Evolutionary conservation across 441 rosid genomes (phyloP), one percentile per base, ranked within the genome.

Genomic region (Oxalis stricta): DNA sequence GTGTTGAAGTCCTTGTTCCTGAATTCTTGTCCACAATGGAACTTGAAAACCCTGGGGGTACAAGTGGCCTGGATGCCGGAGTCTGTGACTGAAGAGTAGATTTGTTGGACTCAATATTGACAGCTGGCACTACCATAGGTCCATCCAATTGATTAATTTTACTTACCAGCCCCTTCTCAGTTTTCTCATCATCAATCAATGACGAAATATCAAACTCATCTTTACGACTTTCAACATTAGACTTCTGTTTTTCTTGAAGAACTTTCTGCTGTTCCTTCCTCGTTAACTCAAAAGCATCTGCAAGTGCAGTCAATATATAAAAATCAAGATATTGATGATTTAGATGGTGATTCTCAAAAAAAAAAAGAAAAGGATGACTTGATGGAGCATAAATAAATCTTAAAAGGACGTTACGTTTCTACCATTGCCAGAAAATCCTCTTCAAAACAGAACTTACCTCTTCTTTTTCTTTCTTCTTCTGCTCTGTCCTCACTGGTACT

Each of bases 381-480:
- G 7, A 26, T 5, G 7, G 31, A 11, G 10, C 31, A 15, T 24
- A 45, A 20, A 49, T 26, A 17, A 15, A 5, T 15, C 5, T 48
- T 41, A 38, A 42, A 50, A 12, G 1, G 39, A 38, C 17, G 21
- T 36, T 44, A 39, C 32, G 42, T 19, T 12, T 28, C 5, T 11
- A 9, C n/a, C 18, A 28, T 24, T 21, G 44, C 40, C 54, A 48
- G 15, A 40, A 15, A 31, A 36, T 42, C 33, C 17, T 31, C 34
- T 34, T 36, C 17, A 56, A 46, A 42, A 59, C 24, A 58, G 44
- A 18, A 37, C 23, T 53, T 61, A 92, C 97, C 93, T 82, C 97
- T 74, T 72, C 99, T 82, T 62, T 92, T 77, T 67, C 76, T 79
- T 69, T 92, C 99, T 57, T 87, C 99, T 68, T 87, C 99, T 60